Evolutionary conservation across 305 asterid species (phyloP), one percentile per base, ranked within the genome.

Genomic region (Solanum chacoense): DNA sequence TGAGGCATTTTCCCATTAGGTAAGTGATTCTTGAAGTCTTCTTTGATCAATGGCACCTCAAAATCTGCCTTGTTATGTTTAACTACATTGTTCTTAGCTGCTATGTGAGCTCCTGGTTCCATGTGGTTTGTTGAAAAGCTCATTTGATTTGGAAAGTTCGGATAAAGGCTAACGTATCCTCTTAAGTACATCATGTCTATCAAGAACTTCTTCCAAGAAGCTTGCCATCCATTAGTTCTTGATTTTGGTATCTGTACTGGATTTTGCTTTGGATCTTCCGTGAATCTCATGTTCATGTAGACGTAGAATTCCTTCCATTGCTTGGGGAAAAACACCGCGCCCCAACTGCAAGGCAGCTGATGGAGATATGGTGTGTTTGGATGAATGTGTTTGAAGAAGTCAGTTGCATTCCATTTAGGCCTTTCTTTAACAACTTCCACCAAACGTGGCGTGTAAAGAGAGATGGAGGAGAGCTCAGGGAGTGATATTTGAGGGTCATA

Each of bases 161-260:
- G 98, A 81, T 97, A 97, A 0, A 97, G 93, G 31, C 94, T 93
- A 8, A 97, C 99, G 7, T 97, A 97, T 1, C 99, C 99, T 76
- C 99, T 90, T 0, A 97, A 88, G 76, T 96, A 97, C 99, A 97
- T 97, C 99, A 97, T 96, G 63, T 97, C 98, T 0, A 97, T 96
- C 74, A 97, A 85, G 79, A 97, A 96, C 91, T 97, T 97, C 94
- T 96, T 97, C 99, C 99, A 96, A 0, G 99, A 97, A 4, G 99
- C 99, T 78, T 97, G 99, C 99, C 99, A 97, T 0, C 99, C 99
- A 22, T 96, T 97, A 2, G 99, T 97, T 89, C 99, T 94, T 31
- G 99, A 97, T 35, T 94, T 96, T 0, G 99, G 98, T 34, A 97
- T 97, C 32, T 97, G 99, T 76, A 97, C 99, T 0, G 99, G 99